These are phyloP conservation scores for Oenanthe sinensis DNA, from an alignment of 129 eudicot genomes.

Conservation along the genomic window DNA sequence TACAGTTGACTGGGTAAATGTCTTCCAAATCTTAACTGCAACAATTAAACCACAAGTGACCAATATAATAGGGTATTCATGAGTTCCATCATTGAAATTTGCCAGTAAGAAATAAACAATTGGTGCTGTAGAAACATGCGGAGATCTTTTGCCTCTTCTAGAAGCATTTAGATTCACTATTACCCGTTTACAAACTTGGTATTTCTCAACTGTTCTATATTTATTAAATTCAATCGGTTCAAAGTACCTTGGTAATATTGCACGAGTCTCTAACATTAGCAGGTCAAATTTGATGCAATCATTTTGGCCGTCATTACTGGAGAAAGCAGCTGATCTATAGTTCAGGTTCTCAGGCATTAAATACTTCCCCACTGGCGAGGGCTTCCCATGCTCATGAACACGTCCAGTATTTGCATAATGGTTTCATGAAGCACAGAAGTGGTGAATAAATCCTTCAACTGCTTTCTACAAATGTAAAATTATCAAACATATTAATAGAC, in stretches of 20 bases:
- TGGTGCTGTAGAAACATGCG: not conserved
- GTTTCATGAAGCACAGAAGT: conserved; percentile 57
- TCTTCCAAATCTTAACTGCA: not conserved
- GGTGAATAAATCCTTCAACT: conserved; percentile 69
- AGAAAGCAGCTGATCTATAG: conserved; percentile 32
- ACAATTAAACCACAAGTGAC: not conserved
- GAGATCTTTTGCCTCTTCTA: not conserved
- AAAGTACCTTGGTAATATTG: conserved; percentile 50
- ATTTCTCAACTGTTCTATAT: not conserved
- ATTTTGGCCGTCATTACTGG: conserved; percentile 22
- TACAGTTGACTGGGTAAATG: not conserved
- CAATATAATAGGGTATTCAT: not conserved
- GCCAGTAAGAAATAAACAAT: not conserved
- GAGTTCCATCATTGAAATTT: not conserved
- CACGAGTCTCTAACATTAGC: conserved; percentile 65
- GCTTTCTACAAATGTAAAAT: conserved; percentile 61
- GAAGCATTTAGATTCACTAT: not conserved
- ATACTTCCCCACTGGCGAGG: conserved; percentile 74
- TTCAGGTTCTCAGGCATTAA: conserved; percentile 66
- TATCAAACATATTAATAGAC: not conserved
- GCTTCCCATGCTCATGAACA: conserved; percentile 68
- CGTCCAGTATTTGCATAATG: conserved; percentile 56
- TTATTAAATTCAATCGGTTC: too few species aligned
- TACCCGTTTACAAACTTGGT: not conserved
- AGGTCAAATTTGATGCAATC: conserved; percentile 49